These are phyloP conservation scores for Ceratobasidium sp. DNA, from an alignment of 1,284 basidiomycete genomes.

Conservation along the genomic window DNA sequence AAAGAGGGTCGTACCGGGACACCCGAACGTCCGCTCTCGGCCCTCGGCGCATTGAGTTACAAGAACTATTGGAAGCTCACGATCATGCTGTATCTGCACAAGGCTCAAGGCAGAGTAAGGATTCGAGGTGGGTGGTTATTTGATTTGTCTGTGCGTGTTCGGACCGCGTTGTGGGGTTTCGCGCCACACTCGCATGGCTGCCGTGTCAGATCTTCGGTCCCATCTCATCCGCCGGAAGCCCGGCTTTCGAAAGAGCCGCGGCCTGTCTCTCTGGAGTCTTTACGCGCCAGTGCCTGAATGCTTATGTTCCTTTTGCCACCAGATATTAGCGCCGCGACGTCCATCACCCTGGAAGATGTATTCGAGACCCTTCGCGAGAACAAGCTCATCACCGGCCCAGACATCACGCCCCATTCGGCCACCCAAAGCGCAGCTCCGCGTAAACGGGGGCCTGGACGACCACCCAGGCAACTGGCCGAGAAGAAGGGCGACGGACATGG, in stretches of 20 bases:
- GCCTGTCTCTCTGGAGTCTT: background rate
- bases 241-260: background rate
- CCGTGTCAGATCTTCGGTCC: background rate
- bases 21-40: slow-evolving; percentile 92
- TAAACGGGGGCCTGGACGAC: slow-evolving; percentile 54
- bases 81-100: slow-evolving; percentile 81
- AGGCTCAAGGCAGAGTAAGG: slow-evolving; percentile 63
- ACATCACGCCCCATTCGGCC: slow-evolving; percentile 43
- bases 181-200: too few relatives aligned
- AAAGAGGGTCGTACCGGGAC: slow-evolving; percentile 89
- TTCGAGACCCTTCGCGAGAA: slow-evolving; percentile 78
- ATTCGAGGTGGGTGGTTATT: slow-evolving; percentile 71
- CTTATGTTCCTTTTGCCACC: slow-evolving; percentile 29
- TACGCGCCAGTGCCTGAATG: background rate
- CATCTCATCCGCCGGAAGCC: background rate
- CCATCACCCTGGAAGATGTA: slow-evolving; percentile 91
- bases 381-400: slow-evolving; percentile 68
- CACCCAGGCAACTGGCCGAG: slow-evolving; percentile 48
- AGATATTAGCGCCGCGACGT: slow-evolving; percentile 88
- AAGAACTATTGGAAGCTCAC: slow-evolving; percentile 94
- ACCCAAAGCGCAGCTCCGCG: slow-evolving; percentile 1
- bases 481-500: slow-evolving; percentile 48
- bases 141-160: background rate
- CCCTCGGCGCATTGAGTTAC: slow-evolving; percentile 89
- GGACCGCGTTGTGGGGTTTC: background rate